Percentiles rank a stretch among this genome's conserved stretches.
Conservation (phyloP, 2,329 filamentous ascomycete genomes). For the Pseudogymnoascus sp. region DNA sequence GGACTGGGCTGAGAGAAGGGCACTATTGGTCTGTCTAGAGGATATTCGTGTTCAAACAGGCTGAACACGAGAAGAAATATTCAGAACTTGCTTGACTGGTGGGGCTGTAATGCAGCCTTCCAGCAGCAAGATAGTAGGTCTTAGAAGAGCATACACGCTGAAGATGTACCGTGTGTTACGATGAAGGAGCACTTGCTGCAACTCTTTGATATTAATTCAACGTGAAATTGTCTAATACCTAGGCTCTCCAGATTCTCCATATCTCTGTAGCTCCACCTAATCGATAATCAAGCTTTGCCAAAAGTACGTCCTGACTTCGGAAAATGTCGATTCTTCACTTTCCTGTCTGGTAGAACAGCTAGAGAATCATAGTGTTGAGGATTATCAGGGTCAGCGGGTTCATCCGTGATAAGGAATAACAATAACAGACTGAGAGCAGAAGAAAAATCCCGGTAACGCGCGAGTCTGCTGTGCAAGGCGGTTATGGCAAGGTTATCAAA, state of each 20-base stretch:
- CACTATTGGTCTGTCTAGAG: background rate
- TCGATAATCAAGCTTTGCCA: background rate
- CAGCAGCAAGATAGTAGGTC: background rate
- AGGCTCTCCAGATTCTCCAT: background rate
- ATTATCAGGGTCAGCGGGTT: background rate
- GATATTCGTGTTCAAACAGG: background rate
- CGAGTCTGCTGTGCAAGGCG: background rate
- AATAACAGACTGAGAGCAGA: background rate
- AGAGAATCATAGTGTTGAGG: background rate
- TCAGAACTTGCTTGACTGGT: background rate
- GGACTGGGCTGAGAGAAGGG: background rate
- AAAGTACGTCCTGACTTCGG: background rate
- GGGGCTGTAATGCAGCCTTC: background rate
- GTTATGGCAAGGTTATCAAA: background rate
- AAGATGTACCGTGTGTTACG: background rate
- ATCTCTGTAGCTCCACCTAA: background rate
- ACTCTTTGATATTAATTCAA: background rate
- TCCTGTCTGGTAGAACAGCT: background rate
- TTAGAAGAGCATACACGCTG: background rate
- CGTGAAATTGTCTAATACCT: background rate
- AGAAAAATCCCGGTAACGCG: background rate
- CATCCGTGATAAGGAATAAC: background rate
- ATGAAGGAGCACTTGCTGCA: background rate
- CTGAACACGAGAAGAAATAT: background rate
- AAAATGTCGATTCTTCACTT: background rate